Base-by-base conservation (phyloP, 2,329 filamentous ascomycete species). In the Ophiostoma montium region DNA sequence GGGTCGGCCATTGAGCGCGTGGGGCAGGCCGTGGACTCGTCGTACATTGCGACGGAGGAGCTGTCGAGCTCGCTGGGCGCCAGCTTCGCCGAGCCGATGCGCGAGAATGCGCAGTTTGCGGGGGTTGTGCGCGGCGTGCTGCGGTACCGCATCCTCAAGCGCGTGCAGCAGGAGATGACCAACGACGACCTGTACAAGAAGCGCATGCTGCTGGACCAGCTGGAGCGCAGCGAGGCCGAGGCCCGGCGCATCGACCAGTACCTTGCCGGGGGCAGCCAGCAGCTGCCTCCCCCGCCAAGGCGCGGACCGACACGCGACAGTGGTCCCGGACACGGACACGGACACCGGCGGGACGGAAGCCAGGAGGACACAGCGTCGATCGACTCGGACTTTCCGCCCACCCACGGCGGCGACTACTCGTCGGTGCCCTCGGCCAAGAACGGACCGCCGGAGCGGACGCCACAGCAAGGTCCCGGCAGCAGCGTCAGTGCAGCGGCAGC, bases 161-260 rank as follows among this genome's bases (percentile, higher is more conserved):
- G 92, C 43, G 86, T 98, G 48, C 92, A 98, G 62, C 88, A 96
- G 63, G 92, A 98, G 61, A 90, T 96, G 81, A 96, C 92, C 1
- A 82, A 83, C 41, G 92, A 98, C 52, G 89, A 98, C 59, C 71
- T 98, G 11, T 76, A 82, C 49, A 95, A 90, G 71, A 96, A 96
- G 69, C 80, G 76, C 58, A 70, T 75, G 3, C 72, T 92, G 12
- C 72, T 98, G 13, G 86, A 94, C 41, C 84, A 89, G 44, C 70
- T 98, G n/a, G 92, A 98, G 67, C 79, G 81, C 51, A 96, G 90
- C 60, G 92, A 98, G 65, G 76, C 84, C 6, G 92, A 98, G 67
- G 89, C 92, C 1, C 85, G 85, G 60, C 80, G 94, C 43, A 92
- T 98, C 53, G 90, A 96, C 60, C 85, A 94, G 56, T 95, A 95